phyloP scores from a whole-genome alignment of 108 stramenopile genomes.

The Nitzschia palea region DNA sequence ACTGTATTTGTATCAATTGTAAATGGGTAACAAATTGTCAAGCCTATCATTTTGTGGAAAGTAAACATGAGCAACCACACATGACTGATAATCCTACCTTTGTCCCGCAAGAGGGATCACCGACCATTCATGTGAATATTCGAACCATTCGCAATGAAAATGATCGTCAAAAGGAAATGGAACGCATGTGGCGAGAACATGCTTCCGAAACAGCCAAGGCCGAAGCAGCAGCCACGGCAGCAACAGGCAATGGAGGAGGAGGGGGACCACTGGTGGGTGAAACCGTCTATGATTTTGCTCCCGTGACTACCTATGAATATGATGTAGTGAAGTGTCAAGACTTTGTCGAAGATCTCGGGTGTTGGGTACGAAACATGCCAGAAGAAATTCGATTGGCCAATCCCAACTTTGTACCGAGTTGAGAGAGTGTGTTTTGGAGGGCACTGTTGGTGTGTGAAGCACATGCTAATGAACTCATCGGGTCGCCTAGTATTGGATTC shows the following conservation, averaged over 20 bases:
- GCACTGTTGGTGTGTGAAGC: too few relatives aligned
- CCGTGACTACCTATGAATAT: slow-evolving; percentile 72
- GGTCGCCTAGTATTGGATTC: too few relatives aligned
- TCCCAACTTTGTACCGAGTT: slow-evolving; percentile 86
- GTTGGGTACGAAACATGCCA: slow-evolving; percentile 89
- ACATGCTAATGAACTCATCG: too few relatives aligned
- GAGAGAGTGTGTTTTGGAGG: too few relatives aligned
- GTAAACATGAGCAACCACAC: slow-evolving; percentile 86
- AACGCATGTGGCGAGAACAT: slow-evolving; percentile 35
- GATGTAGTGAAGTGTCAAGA: slow-evolving; percentile 86
- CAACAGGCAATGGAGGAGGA: background rate
- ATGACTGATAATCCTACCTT: slow-evolving; percentile 77
- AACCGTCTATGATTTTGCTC: slow-evolving; percentile 61
- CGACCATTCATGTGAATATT: slow-evolving; percentile 86
- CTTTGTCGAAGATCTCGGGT: slow-evolving; percentile 68
- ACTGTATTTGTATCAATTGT: slow-evolving; percentile 85
- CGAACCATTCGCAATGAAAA: slow-evolving; percentile 36
- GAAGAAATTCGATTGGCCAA: slow-evolving; percentile 79
- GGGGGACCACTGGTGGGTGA: slow-evolving; percentile 39
- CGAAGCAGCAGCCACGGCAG: slow-evolving; percentile 3
- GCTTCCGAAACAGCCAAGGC: slow-evolving; percentile 29
- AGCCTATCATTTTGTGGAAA: slow-evolving; percentile 87
- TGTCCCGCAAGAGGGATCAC: slow-evolving; percentile 76
- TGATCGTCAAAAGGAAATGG: slow-evolving; percentile 36
- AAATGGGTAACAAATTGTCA: slow-evolving; percentile 70